Evolutionary conservation across 305 asterid genomes (phyloP), one percentile per base, ranked within the genome.

Genomic region (Fraxinus greggii): DNA sequence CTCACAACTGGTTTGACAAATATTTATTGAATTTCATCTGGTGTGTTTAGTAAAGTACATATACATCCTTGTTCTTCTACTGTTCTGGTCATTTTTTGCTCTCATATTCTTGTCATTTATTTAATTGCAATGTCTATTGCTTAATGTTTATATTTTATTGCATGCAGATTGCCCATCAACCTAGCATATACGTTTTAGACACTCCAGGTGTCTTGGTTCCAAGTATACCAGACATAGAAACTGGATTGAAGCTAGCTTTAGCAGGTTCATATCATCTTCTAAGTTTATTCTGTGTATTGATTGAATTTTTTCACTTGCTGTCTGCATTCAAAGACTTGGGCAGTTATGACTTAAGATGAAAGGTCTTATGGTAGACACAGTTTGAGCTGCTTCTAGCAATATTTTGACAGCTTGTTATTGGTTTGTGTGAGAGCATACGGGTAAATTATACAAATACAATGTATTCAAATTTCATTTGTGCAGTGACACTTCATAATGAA

Each of bases 171-270:
- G 99, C 98, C 0, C 91, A 94, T 88, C 92, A 86, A 83, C 99
- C 98, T 78, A 94, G 98, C 90, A 92, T 95, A 88, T 94, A 95
- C 42, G 97, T 94, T 67, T 85, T 94, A 92, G 99, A 92, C 86
- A 89, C 92, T 10, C 99, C 98, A 0, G 99, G 99, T 74, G 98
- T 95, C 83, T 87, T 95, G 89, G 98, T 94, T 79, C 99, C 97
- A 51, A 93, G 93, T 84, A 93, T 95, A 77, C 91, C 96, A 59
- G 93, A 93, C 81, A 82, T 94, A 77, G 99, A 91, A 84, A 93
- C 98, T 15, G 99, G 98, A 72, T 86, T 94, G 85, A 95, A 94
- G 94, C 93, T 95, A 83, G 97, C 98, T 63, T 91, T 94, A 40
- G 91, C 98, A 94, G 99, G 99, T 95, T 83, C 35, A 23, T 28